A percentile compares a stretch with the other conserved stretches of the same genome.
Evolutionary conservation across 495 filamentous ascomycete species (phyloP).

Genomic region (Aspergillus saccharolyticus): DNA sequence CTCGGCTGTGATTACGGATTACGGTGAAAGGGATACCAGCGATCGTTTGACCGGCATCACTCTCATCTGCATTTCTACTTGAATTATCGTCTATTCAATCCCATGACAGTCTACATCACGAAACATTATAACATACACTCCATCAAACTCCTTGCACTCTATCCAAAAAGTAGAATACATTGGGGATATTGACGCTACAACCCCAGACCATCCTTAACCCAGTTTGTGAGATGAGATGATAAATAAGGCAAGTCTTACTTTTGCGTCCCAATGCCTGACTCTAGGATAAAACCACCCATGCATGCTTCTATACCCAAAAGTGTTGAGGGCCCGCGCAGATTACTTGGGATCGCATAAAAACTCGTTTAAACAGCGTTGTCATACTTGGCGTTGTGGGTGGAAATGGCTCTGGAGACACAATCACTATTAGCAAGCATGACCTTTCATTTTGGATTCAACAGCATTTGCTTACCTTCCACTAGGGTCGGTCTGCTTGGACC

Average conservation of each 20-base stretch:
- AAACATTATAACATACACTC: neutral
- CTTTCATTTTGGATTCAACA: neutral
- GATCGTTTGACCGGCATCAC: neutral
- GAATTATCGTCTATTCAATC: too few species aligned
- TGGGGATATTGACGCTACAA: slow-evolving; percentile 10
- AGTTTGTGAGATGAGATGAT: slow-evolving; percentile 1
- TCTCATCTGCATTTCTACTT: neutral
- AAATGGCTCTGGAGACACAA: slow-evolving; percentile 52
- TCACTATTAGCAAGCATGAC: slow-evolving; percentile 14
- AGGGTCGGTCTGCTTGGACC: slow-evolving; percentile 93
- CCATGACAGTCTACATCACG: too few species aligned
- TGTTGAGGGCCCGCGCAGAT: slow-evolving; percentile 3
- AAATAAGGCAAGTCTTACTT: slow-evolving; percentile 14
- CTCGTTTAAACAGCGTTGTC: slow-evolving; percentile 35
- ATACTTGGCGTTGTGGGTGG: slow-evolving; percentile 67
- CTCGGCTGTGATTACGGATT: neutral
- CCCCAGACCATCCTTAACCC: slow-evolving; percentile 6
- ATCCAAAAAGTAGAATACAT: slow-evolving; percentile 1
- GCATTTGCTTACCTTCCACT: slow-evolving; percentile 69
- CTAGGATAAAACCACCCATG: slow-evolving; percentile 20
- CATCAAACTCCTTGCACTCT: neutral
- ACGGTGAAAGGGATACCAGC: too few species aligned
- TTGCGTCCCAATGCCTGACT: slow-evolving; percentile 16
- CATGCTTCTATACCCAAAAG: slow-evolving; percentile 24
- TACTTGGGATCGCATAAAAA: slow-evolving; percentile 12